Conservation (phyloP, 495 filamentous ascomycete species). For the Neurospora sp. region DNA sequence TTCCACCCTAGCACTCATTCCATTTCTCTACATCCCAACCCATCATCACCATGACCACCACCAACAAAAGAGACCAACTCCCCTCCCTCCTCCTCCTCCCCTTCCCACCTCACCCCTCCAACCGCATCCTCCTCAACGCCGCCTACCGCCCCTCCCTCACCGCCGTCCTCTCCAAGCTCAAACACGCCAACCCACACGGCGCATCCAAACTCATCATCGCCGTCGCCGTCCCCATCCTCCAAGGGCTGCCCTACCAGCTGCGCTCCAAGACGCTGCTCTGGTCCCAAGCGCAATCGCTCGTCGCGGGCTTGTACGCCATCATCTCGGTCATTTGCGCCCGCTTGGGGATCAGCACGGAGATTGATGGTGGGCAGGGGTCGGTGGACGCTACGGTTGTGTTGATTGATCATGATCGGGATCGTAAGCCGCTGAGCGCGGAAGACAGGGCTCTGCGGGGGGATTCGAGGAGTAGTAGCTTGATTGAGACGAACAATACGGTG, state of each 20-base stretch:
- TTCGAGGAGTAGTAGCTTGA: conserved; percentile 5
- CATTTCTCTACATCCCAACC: neutral
- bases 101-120: conserved; percentile 38
- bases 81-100: conserved; percentile 51
- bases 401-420: conserved; percentile 44
- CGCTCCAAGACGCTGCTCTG: conserved; percentile 48
- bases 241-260: conserved; percentile 20
- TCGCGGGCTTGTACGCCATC: conserved; percentile 72
- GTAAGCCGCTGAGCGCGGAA: neutral
- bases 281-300: conserved; percentile 51
- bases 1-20: neutral
- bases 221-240: conserved; percentile 42
- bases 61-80: conserved; percentile 12
- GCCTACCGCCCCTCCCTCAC: conserved; percentile 47
- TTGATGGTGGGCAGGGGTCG: conserved; percentile 47
- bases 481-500: conserved; percentile 36
- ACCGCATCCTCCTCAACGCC: conserved; percentile 37
- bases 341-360: conserved; percentile 50
- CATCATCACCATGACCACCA: neutral
- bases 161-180: conserved; percentile 35
- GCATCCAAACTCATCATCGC: conserved; percentile 42
- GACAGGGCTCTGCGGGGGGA: conserved; percentile 21
- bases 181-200: conserved; percentile 17
- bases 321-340: conserved; percentile 57
- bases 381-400: conserved; percentile 72